Evolutionary conservation across 2,329 filamentous ascomycete species (phyloP).

Genomic region (Exserohilum rostratum): DNA sequence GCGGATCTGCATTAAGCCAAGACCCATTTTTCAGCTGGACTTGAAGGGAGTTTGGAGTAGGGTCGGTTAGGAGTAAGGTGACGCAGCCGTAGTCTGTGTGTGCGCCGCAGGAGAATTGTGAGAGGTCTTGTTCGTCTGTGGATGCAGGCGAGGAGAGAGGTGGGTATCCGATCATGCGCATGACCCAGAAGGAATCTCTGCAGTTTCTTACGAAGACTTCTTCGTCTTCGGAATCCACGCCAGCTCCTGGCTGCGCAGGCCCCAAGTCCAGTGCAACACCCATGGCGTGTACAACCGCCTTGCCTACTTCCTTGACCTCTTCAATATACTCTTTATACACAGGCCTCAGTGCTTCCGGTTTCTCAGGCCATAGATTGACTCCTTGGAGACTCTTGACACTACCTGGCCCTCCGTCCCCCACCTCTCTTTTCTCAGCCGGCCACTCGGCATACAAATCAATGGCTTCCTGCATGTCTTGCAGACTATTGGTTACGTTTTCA

Average conservation of each 20-base stretch:
- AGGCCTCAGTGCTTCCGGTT: constrained; percentile 34
- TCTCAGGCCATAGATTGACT: constrained; percentile 51
- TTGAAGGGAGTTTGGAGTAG: constrained; percentile 52
- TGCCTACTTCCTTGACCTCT: constrained; percentile 37
- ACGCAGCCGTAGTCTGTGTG: constrained; percentile 57
- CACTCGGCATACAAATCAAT: constrained; percentile 50
- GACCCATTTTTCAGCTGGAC: constrained; percentile 50
- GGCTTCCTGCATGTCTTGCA: constrained; percentile 48
- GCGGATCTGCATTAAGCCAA: constrained; percentile 55
- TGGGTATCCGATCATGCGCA: constrained; percentile 51
- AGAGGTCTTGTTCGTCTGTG: constrained; percentile 13
- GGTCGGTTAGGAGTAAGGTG: constrained; percentile 54
- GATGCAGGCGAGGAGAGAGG: constrained; percentile 23
- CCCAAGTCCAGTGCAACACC: constrained; percentile 45
- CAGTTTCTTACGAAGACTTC: constrained; percentile 44
- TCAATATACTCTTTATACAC: constrained; percentile 44
- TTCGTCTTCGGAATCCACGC: constrained; percentile 25
- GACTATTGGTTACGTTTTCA: constrained; percentile 46
- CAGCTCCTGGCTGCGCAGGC: neutral
- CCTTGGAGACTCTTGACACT: constrained; percentile 47
- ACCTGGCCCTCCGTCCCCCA: constrained; percentile 21
- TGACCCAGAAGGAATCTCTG: constrained; percentile 47
- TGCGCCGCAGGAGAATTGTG: constrained; percentile 50
- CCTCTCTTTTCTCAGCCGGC: constrained; percentile 23
- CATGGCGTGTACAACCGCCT: constrained; percentile 48